A percentile compares a stretch with the other conserved stretches of the same genome.
phyloP scores from a whole-genome alignment of 1,284 basidiomycete genomes.

The Austroboletus sp. region DNA sequence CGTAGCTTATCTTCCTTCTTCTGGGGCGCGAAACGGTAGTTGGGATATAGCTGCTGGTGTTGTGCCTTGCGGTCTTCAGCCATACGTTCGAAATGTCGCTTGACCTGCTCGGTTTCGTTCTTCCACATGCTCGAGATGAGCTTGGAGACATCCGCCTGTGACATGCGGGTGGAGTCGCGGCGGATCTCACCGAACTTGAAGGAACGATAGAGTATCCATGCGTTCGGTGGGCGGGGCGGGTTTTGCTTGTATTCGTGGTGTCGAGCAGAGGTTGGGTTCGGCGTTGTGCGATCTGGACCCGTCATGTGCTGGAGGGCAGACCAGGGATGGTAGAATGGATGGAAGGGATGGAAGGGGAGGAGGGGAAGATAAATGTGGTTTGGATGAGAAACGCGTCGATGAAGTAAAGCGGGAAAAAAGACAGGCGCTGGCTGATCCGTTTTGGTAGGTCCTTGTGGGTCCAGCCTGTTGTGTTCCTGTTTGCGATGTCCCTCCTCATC shows the following conservation, averaged over 20 bases:
- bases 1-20: slow-evolving; percentile 59
- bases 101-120: slow-evolving; percentile 46
- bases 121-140: slow-evolving; percentile 68
- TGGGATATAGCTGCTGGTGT: slow-evolving; percentile 59
- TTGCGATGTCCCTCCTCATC: slow-evolving; percentile 12
- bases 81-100: slow-evolving; percentile 59
- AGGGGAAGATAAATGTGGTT: slow-evolving; percentile 16
- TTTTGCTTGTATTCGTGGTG: slow-evolving; percentile 24
- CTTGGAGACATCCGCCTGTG: slow-evolving; percentile 69
- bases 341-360: slow-evolving; percentile 2
- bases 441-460: slow-evolving; percentile 35
- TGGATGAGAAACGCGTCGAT: slow-evolving; percentile 25
- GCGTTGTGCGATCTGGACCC: slow-evolving; percentile 12
- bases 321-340: slow-evolving; percentile 4
- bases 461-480: slow-evolving; percentile 31
- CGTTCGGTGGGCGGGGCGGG: slow-evolving; percentile 75
- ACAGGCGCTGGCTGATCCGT: slow-evolving; percentile 16
- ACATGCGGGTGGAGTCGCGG: slow-evolving; percentile 35
- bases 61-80: slow-evolving; percentile 64
- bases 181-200: slow-evolving; percentile 48
- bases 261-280: slow-evolving; percentile 5
- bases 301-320: slow-evolving; percentile 15
- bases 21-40: slow-evolving; percentile 68
- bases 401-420: slow-evolving; percentile 22
- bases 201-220: slow-evolving; percentile 88